A percentile compares a stretch with the other conserved stretches of the same genome.
Conservation (phyloP, 257 asterid species). For the Solanum arcanum region DNA sequence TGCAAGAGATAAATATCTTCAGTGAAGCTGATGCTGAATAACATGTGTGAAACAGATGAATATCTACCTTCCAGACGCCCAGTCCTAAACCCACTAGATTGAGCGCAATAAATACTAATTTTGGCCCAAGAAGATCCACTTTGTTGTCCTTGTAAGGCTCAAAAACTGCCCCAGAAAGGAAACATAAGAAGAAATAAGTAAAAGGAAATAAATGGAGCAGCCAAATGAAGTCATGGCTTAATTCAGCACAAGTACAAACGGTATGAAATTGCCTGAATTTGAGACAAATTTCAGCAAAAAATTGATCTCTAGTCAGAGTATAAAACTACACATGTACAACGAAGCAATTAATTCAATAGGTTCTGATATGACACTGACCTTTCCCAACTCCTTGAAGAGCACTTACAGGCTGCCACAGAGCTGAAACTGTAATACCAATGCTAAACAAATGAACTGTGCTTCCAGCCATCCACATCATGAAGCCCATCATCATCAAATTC, state of each 20-base stretch:
- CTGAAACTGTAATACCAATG: slow-evolving; percentile 93
- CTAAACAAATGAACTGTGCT: slow-evolving; percentile 95
- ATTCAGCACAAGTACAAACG: neutral
- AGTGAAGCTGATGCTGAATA: neutral
- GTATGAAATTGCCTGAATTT: neutral
- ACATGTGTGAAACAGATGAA: neutral
- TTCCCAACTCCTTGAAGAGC: slow-evolving; percentile 94
- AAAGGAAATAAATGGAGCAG: neutral
- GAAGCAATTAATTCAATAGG: neutral
- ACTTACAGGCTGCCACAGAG: slow-evolving; percentile 90
- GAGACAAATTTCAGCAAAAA: neutral
- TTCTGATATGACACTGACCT: slow-evolving; percentile 27
- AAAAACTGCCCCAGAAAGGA: slow-evolving; percentile 45
- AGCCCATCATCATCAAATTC: slow-evolving; percentile 93
- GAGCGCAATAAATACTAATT: slow-evolving; percentile 65
- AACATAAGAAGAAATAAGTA: neutral
- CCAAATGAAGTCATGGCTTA: neutral
- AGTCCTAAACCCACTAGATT: slow-evolving; percentile 83
- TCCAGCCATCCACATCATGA: slow-evolving; percentile 99
- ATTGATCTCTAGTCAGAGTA: neutral
- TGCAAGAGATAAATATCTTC: slow-evolving; percentile 1
- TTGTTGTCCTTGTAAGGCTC: slow-evolving; percentile 91
- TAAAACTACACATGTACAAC: neutral
- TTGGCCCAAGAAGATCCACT: slow-evolving; percentile 74
- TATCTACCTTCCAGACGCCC: slow-evolving; percentile 89